These are phyloP conservation scores for Plasmopara viticola DNA, from an alignment of 352 stramenopile species.

Conservation along the genomic window DNA sequence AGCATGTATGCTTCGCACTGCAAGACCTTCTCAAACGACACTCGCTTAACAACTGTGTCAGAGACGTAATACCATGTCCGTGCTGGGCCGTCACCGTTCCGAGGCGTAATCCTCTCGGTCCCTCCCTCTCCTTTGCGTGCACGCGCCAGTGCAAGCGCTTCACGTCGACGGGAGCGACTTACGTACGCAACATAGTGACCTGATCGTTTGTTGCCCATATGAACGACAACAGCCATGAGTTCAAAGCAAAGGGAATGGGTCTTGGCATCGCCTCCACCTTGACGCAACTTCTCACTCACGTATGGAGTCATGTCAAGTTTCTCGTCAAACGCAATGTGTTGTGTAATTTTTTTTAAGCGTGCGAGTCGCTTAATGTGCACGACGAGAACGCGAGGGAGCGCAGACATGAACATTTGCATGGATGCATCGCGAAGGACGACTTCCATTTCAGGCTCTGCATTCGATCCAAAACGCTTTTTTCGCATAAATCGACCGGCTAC, in stretches of 20 bases:
- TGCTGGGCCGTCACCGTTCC: conserved; percentile 15
- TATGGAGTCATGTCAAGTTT: conserved; percentile 50
- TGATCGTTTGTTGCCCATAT: conserved; percentile 63
- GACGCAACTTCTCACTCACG: conserved; percentile 26
- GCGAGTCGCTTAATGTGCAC: conserved; percentile 64
- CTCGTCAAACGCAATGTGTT: conserved; percentile 55
- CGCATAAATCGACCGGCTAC: conserved; percentile 21
- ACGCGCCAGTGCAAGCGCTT: conserved; percentile 18
- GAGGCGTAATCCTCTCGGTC: conserved; percentile 13
- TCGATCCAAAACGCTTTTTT: conserved; percentile 23
- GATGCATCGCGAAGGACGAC: conserved; percentile 39
- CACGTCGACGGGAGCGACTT: conserved; percentile 40
- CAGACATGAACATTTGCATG: conserved; percentile 48
- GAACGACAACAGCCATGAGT: conserved; percentile 62
- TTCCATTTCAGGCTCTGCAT: conserved; percentile 26
- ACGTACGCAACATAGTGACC: conserved; percentile 74
- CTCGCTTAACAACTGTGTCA: conserved; percentile 54
- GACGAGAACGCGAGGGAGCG: conserved; percentile 49
- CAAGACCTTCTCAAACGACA: conserved; percentile 57
- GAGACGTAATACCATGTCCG: conserved; percentile 68
- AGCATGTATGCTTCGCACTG: conserved; percentile 77
- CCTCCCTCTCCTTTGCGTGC: conserved; percentile 19
- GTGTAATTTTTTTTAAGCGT: conserved; percentile 51
- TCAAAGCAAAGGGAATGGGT: conserved; percentile 38
- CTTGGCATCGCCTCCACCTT: conserved; percentile 18